Conservation (phyloP, 306 rosid species). For the Herpetospermum pedunculosum region DNA sequence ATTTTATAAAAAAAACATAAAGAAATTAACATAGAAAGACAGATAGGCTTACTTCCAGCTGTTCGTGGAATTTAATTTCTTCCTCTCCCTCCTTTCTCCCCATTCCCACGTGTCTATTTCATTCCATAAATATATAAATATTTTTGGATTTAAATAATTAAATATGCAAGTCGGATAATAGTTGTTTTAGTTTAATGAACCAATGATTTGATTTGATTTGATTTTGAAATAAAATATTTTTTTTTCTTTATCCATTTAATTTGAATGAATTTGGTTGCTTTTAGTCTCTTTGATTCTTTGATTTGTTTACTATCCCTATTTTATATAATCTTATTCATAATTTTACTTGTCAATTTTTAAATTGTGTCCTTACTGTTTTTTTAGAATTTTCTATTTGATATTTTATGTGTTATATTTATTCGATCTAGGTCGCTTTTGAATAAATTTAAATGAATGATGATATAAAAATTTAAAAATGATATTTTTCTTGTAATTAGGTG, state of each 20-base stretch:
- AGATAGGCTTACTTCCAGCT: background rate
- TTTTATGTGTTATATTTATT: background rate
- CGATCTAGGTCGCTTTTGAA: background rate
- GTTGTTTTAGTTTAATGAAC: background rate
- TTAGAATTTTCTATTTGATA: background rate
- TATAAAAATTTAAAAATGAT: background rate
- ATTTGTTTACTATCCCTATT: background rate
- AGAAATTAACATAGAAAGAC: background rate
- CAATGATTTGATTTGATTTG: conserved; percentile 1
- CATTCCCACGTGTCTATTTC: background rate
- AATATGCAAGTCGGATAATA: background rate
- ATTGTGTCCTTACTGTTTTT: background rate
- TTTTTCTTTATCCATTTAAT: background rate
- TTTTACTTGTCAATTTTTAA: background rate
- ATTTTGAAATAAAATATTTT: background rate
- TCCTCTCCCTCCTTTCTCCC: background rate
- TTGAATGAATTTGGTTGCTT: background rate
- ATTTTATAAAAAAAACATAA: background rate
- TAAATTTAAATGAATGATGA: background rate
- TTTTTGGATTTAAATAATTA: background rate
- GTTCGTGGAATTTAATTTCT: background rate
- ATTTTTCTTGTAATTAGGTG: background rate
- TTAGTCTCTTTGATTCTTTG: background rate
- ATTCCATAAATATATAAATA: background rate
- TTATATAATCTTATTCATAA: background rate